Conservation (phyloP, 768 basidiomycete species). For the Paxillus rubicundulus region DNA sequence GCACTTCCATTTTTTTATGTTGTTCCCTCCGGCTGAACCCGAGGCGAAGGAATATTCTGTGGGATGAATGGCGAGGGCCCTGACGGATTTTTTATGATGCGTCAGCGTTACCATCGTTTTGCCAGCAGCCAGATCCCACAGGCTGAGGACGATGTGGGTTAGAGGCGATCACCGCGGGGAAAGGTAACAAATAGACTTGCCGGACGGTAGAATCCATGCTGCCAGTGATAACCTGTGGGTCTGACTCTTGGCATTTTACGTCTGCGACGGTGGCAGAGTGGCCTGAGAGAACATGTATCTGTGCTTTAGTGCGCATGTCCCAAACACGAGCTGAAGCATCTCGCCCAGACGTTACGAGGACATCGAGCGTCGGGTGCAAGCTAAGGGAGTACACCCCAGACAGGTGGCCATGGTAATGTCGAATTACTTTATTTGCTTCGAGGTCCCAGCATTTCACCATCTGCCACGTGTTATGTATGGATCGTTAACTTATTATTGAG, state of each 20-base stretch:
- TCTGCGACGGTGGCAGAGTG: conserved; percentile 95
- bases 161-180: background rate
- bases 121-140: conserved; percentile 98
- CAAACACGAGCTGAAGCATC: conserved; percentile 97
- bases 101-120: conserved; percentile 96
- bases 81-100: conserved; percentile 99
- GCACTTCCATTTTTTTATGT: conserved; percentile 99
- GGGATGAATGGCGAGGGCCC: conserved; percentile 91
- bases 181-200: conserved; percentile 40
- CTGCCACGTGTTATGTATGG: conserved; percentile 37
- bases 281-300: conserved; percentile 89
- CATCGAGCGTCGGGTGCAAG: conserved; percentile 92
- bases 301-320: conserved; percentile 99
- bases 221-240: conserved; percentile 97
- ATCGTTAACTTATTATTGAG: conserved; percentile 1
- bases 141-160: conserved; percentile 37
- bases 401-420: conserved; percentile 97
- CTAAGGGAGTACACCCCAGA: conserved; percentile 95
- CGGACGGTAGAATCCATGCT: conserved; percentile 97
- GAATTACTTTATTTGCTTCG: conserved; percentile 97
- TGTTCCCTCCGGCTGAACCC: conserved; percentile 97
- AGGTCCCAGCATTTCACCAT: conserved; percentile 99
- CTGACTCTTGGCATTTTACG: conserved; percentile 94
- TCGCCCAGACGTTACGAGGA: conserved; percentile 92
- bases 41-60: conserved; percentile 96